phyloP scores from a whole-genome alignment of 208 protist genomes.

The Crithidia fasciculata region DNA sequence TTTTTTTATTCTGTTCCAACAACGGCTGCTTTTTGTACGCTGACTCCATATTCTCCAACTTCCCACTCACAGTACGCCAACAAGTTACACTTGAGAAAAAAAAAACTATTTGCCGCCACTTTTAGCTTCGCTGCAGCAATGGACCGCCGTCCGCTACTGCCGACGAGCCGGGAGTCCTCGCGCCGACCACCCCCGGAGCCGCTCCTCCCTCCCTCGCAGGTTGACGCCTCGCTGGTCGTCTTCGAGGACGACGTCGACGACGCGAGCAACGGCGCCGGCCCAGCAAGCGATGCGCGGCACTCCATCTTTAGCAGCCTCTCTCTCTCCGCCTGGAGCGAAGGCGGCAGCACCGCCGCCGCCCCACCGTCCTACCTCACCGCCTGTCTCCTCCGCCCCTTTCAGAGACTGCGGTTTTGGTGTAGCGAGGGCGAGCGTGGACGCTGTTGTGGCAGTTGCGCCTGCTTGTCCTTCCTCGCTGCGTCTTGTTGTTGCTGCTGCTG shows the following conservation, averaged over 20 bases:
- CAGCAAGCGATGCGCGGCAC: conserved; percentile 11
- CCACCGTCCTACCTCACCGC: neutral
- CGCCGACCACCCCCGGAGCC: neutral
- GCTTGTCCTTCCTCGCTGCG: neutral
- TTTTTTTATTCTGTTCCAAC: too few relatives aligned
- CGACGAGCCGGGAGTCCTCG: conserved; percentile 7
- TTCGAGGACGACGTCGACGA: conserved; percentile 14
- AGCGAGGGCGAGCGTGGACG: neutral
- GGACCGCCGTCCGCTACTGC: conserved; percentile 19
- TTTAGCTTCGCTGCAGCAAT: conserved; percentile 1
- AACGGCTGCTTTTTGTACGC: too few relatives aligned
- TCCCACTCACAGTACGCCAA: too few relatives aligned
- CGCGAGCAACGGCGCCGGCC: neutral
- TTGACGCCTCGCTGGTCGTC: neutral
- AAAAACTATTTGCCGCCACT: neutral
- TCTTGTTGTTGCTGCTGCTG: neutral
- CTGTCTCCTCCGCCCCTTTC: conserved; percentile 23
- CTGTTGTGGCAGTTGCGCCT: neutral
- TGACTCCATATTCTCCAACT: too few relatives aligned
- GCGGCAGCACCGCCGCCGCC: neutral
- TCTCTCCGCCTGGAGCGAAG: conserved; percentile 12
- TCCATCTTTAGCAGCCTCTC: conserved; percentile 33
- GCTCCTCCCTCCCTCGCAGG: neutral
- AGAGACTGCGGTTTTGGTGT: conserved; percentile 19
- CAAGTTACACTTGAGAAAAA: neutral